Base-by-base conservation (phyloP, 2,329 filamentous ascomycete genomes). In the Aaosphaeria pasadenensis region DNA sequence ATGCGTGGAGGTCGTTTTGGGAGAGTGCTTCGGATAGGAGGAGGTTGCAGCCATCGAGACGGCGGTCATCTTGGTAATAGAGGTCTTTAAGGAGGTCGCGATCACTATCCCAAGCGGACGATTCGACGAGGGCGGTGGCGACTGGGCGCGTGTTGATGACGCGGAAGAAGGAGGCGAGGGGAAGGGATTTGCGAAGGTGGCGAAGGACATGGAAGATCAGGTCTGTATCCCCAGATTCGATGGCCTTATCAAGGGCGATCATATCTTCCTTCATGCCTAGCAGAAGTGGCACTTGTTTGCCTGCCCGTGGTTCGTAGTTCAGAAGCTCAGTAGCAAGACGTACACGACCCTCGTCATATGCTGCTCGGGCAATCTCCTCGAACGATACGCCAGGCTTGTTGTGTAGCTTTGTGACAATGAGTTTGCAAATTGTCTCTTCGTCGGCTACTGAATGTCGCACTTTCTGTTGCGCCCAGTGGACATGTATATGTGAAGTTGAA, bases 391-490 rank as follows among this genome's bases (percentile, higher is more conserved):
- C 94, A 0, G 87, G 85, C 64, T 95, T 96, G 33, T 89, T 91
- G 1, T 87, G 83, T 1, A 99, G 79, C 60, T 90, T 89, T 57
- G 90, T 85, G 7, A 97, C 91, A 11, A 99, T 89, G 44, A 91
- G 78, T 31, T 84, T 82, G 69, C 91, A 96, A 39, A 96, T 89
- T 1, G 85, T 84, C 41, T 95, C 91, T 63, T 97, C 94, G 52
- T 95, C 87, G 54, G 91, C 91, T 0, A 84, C 81, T 0, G 91
- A 91, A 3, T 87, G 76, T 29, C 91, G 88, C 4, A 97, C 92
- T 69, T 97, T 99, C 64, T 94, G 87, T 13, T 88, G 92, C 1
- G 94, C 94, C 94, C 94, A 99, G 66, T 96, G 91, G 1, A 96
- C 90, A 62, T 96, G 96, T 50, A 99, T 95, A 46, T 85, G 84